phyloP scores from a whole-genome alignment of 768 basidiomycete genomes.

The Boletus sp. region DNA sequence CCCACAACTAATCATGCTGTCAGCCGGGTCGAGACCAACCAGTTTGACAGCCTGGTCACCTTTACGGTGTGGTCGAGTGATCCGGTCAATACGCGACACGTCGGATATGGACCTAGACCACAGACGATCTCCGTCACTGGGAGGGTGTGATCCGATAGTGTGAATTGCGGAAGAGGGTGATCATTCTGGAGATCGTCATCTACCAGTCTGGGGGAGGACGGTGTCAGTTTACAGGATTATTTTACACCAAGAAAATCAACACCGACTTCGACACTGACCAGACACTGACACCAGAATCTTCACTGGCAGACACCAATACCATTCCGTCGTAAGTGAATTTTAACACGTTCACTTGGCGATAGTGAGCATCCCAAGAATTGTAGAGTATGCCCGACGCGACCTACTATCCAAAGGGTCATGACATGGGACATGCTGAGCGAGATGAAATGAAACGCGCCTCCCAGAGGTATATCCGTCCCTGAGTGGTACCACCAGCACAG shows the following conservation, averaged over 20 bases:
- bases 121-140: slow-evolving; percentile 80
- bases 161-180: slow-evolving; percentile 71
- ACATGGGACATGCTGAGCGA: neutral
- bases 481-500: slow-evolving; percentile 84
- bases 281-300: slow-evolving; percentile 85
- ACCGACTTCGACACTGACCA: slow-evolving; percentile 86
- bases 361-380: slow-evolving; percentile 93
- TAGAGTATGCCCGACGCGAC: slow-evolving; percentile 90
- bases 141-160: slow-evolving; percentile 88
- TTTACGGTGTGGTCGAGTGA: slow-evolving; percentile 91
- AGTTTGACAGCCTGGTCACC: slow-evolving; percentile 39
- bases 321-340: slow-evolving; percentile 81
- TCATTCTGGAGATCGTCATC: slow-evolving; percentile 75
- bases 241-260: slow-evolving; percentile 7
- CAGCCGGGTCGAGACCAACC: slow-evolving; percentile 7
- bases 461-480: slow-evolving; percentile 94
- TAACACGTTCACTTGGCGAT: slow-evolving; percentile 80
- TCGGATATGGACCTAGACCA: slow-evolving; percentile 77
- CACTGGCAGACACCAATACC: slow-evolving; percentile 79
- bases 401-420: slow-evolving; percentile 42
- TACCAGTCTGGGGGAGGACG: slow-evolving; percentile 52
- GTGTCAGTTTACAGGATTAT: slow-evolving; percentile 11
- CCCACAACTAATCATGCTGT: slow-evolving; percentile 63
- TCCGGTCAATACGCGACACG: slow-evolving; percentile 72
- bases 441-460: slow-evolving; percentile 59